Conservation (phyloP, 495 filamentous ascomycete species). For the Bryoglossum gracile region DNA sequence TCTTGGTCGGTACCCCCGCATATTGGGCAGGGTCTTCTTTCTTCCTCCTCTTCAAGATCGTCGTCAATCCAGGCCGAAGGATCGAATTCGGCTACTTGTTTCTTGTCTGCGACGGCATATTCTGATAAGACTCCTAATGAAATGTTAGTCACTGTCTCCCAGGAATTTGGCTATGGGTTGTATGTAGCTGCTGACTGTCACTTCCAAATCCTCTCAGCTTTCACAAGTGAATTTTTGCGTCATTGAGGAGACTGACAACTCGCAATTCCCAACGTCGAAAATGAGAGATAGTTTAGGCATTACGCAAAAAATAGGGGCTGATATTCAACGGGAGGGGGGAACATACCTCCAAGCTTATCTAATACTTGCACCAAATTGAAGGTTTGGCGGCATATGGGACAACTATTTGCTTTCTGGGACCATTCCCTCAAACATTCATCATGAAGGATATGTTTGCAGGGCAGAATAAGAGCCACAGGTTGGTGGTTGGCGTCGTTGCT, state of each 20-base stretch:
- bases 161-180: too few relatives aligned
- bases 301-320: not conserved
- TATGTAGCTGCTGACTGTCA: not conserved
- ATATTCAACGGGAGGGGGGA: constrained; percentile 2
- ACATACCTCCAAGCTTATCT: constrained; percentile 68
- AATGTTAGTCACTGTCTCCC: too few relatives aligned
- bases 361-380: constrained; percentile 87
- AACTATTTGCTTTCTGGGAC: constrained; percentile 95
- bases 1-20: constrained; percentile 71
- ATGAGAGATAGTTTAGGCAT: not conserved
- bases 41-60: constrained; percentile 59
- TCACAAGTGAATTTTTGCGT: constrained; percentile 19
- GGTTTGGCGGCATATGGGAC: constrained; percentile 85
- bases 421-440: constrained; percentile 86
- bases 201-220: not conserved
- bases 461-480: constrained; percentile 42
- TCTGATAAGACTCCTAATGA: too few relatives aligned
- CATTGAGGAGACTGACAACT: constrained; percentile 3
- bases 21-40: constrained; percentile 65
- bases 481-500: constrained; percentile 25
- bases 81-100: constrained; percentile 84
- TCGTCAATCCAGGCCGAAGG: constrained; percentile 68
- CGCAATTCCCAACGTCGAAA: constrained; percentile 4
- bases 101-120: constrained; percentile 80
- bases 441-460: constrained; percentile 86